Evolutionary conservation across 2,329 filamentous ascomycete genomes (phyloP), one percentile per base, ranked within the genome.

Genomic region (Cordyceps farinosa): DNA sequence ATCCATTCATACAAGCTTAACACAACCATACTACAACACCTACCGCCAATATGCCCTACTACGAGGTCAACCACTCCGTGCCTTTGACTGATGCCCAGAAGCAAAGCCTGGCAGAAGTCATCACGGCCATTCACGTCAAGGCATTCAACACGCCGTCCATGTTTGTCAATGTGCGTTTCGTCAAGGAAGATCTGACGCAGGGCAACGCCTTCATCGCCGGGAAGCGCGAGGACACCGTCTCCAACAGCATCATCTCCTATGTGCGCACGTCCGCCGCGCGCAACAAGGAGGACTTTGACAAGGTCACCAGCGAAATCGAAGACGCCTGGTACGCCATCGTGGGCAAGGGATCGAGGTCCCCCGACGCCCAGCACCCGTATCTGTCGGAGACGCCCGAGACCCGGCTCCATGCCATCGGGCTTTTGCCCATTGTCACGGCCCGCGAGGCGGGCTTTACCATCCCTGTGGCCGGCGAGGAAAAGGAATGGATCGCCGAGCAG

Each of bases 251-350:
- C 52, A 13, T 56, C 11, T 27, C 29, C 6, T 47, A 48, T 27
- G 60, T 62, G n/a, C 60, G 60, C 38, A 62, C 60, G 1, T 56
- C 60, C 27, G 10, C 52, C 4, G 11, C 42, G 3, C 60, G 60
- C 29, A 62, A 40, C 52, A 62, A 56, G 60, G 44, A 40, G 5
- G 60, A 62, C 52, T 62, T 56, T 55, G 60, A 62, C 36, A 13
- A 10, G 17, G 29, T 62, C 13, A 22, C 30, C 51, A n/a, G 22
- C 17, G 5, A 36, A 5, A 32, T 62, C 3, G 60, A 62, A 27
- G 60, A 34, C 27, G 60, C 51, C 3, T 62, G 60, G 60, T 62
- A 62, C 36, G n/a, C n/a, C 11, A 27, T 29, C 34, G 51, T 62
- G 27, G 52, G 38, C 38, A 44, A 32, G 27, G 38, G 53, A 15